Evolutionary conservation across 2,329 filamentous ascomycete genomes (phyloP).

Genomic region (Ceratocystis destructans): DNA sequence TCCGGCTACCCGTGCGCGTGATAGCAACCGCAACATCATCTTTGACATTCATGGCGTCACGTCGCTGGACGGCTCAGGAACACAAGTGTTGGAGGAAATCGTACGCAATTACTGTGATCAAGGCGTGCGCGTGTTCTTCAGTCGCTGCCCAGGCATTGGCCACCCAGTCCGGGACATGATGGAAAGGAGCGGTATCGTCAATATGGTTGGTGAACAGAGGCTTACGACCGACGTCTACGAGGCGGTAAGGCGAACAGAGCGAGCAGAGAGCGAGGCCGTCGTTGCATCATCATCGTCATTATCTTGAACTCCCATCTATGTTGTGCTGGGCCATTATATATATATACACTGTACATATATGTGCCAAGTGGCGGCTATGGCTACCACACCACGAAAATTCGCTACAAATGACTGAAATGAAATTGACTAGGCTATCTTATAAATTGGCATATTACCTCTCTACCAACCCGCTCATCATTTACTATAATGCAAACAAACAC

Average conservation of each 20-base stretch:
- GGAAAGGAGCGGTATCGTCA: constrained; percentile 68
- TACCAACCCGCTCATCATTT: no score
- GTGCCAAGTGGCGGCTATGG: no score
- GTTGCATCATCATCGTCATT: no score
- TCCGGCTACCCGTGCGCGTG: constrained; percentile 60
- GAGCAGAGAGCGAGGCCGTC: neutral
- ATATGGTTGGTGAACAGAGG: constrained; percentile 57
- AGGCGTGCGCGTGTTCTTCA: constrained; percentile 66
- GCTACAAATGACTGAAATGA: no score
- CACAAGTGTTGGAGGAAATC: constrained; percentile 83
- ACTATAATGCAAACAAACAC: no score
- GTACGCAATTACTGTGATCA: constrained; percentile 64
- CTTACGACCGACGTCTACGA: constrained; percentile 77
- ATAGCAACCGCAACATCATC: constrained; percentile 81
- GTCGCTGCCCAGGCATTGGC: constrained; percentile 36
- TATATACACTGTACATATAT: neutral
- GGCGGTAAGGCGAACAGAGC: constrained; percentile 66
- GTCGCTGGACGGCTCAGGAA: constrained; percentile 80
- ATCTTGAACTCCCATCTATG: neutral
- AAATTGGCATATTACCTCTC: no score
- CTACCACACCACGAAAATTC: no score
- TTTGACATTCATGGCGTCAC: constrained; percentile 98
- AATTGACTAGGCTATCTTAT: no score
- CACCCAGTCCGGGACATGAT: constrained; percentile 58
- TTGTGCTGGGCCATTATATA: neutral